Percentiles rank a stretch among this genome's conserved stretches.
Conservation (phyloP, 2,329 filamentous ascomycete species). For the Exophiala calicioides region DNA sequence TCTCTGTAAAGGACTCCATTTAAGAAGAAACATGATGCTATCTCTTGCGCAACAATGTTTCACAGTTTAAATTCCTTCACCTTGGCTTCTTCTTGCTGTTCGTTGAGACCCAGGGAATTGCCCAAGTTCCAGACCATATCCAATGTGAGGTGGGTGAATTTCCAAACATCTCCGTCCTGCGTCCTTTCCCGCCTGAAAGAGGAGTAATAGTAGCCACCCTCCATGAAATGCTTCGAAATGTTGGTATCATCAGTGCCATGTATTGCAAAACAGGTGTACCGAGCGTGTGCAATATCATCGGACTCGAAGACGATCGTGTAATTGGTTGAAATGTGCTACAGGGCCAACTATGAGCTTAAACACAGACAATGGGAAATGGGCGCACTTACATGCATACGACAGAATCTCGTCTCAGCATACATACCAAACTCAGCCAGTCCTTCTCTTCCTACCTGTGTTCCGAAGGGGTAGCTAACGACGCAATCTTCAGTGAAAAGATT, state of each 20-base stretch:
- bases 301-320: slow-evolving; percentile 8
- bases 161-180: slow-evolving; percentile 7
- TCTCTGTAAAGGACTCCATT: too few species aligned
- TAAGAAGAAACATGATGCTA: too few species aligned
- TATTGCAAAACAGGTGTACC: slow-evolving; percentile 12
- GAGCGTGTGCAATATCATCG: slow-evolving; percentile 8
- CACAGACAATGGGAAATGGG: not conserved
- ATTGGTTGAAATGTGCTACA: slow-evolving; percentile 8
- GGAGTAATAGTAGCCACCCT: slow-evolving; percentile 14
- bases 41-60: too few species aligned
- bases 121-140: slow-evolving; percentile 14
- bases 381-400: slow-evolving; percentile 11
- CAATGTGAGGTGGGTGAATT: slow-evolving; percentile 10
- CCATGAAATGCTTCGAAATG: slow-evolving; percentile 16
- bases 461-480: slow-evolving; percentile 10
- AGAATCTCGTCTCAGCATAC: slow-evolving; percentile 6
- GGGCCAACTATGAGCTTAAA: not conserved
- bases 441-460: slow-evolving; percentile 12
- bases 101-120: slow-evolving; percentile 9
- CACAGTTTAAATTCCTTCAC: too few species aligned
- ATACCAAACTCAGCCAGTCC: slow-evolving; percentile 13
- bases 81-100: slow-evolving; percentile 4
- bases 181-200: slow-evolving; percentile 4
- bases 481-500: slow-evolving; percentile 14
- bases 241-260: slow-evolving; percentile 6